Evolutionary conservation across 2,329 filamentous ascomycete species (phyloP).

Genomic region (Phaeosphaeria sp.): DNA sequence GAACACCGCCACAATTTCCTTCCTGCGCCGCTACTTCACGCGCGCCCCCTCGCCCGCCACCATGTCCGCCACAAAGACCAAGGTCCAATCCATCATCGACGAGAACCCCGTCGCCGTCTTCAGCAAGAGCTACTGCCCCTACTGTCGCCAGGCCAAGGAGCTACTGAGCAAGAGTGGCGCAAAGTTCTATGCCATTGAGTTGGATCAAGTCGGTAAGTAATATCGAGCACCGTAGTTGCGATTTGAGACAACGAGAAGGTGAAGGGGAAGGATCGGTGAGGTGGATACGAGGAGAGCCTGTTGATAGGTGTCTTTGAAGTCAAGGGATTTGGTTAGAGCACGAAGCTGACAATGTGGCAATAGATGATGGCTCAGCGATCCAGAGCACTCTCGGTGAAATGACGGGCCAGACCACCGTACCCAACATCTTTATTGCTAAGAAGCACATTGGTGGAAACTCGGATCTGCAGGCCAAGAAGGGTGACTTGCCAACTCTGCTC

Average conservation of each 20-base stretch:
- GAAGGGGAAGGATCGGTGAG: background rate
- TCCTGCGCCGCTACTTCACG: conserved; percentile 76
- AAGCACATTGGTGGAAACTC: conserved; percentile 98
- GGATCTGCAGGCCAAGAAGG: conserved; percentile 73
- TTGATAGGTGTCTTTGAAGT: too few species aligned
- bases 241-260: background rate
- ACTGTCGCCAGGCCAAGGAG: conserved; percentile 82
- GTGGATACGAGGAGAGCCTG: conserved; percentile 30
- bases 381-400: conserved; percentile 84
- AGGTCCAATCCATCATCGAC: conserved; percentile 86
- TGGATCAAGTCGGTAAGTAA: conserved; percentile 78
- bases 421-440: conserved; percentile 91
- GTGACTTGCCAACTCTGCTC: conserved; percentile 69
- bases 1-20: conserved; percentile 62
- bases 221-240: too few species aligned
- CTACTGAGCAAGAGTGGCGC: conserved; percentile 73
- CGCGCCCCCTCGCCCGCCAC: conserved; percentile 63
- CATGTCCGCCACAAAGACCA: conserved; percentile 84
- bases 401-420: conserved; percentile 84
- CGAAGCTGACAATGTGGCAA: background rate
- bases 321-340: too few species aligned
- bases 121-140: conserved; percentile 96
- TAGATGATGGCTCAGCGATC: conserved; percentile 82
- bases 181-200: conserved; percentile 77
- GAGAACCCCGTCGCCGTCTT: conserved; percentile 93